Evolutionary conservation across 2,329 filamentous ascomycete genomes (phyloP), one percentile per base, ranked within the genome.

Genomic region (Microdochium bolleyi): DNA sequence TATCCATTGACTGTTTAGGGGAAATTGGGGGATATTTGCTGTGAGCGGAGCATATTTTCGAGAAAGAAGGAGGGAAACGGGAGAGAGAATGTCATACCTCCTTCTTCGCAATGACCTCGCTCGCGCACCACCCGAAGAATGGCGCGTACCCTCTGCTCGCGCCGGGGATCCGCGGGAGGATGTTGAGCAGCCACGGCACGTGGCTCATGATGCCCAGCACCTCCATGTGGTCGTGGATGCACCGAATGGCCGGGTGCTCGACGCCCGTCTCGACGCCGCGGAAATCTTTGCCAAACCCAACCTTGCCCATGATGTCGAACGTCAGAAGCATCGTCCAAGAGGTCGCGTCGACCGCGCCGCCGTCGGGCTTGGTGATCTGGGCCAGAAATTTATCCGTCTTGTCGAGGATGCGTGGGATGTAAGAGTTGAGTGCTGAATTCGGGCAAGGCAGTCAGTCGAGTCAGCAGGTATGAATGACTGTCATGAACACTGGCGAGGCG

Each of bases 351-450:
- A 51, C 22, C 41, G 9, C 30, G 19, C 19, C 19, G 21, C 19
- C 41, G 21, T 3, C 14, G 5, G 22, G 21, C 44, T 7, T 11
- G 10, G 16, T 8, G 44, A 48, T 24, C 21, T 89, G 21, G 7
- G 44, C 9, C 16, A 50, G n/a, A 22, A 53, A 50, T 3, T 50
- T 22, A 25, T 53, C 49, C 2, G 37, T 48, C 22, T 50, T 46
- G 19, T 34, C 24, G 2, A 14, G 5, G 10, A 53, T 48, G 22
- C 52, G 49, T 0, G 49, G 52, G 3, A 16, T 25, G 30, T 53
- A 53, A 13, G 25, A 22, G 4, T 48, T 24, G 19, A 51, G 52
- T 11, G 41, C 52, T 51, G 1, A 25, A n/a, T n/a, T n/a, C n/a
- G n/a, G n/a, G n/a, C n/a, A n/a, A n/a, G n/a, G n/a, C n/a, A n/a